Evolutionary conservation across 129 eudicot genomes (phyloP).

Genomic region (Smallanthus sonchifolius): DNA sequence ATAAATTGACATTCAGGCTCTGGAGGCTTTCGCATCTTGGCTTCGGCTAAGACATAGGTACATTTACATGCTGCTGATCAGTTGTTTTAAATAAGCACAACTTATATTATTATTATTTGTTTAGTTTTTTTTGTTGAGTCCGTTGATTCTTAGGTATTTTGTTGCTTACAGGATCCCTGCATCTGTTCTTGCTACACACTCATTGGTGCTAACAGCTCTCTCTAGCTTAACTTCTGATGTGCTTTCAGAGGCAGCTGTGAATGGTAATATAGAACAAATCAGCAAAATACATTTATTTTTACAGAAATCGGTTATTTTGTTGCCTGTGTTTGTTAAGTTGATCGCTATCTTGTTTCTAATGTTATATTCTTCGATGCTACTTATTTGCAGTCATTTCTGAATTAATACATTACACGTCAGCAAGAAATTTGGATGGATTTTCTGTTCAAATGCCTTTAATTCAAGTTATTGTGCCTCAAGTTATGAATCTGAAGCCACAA

Average conservation of each 20-base stretch:
- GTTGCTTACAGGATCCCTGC: conserved; percentile 78
- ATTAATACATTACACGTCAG: conserved; percentile 91
- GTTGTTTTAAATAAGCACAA: not conserved
- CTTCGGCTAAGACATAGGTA: conserved; percentile 96
- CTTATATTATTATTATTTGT: not conserved
- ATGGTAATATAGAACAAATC: conserved; percentile 45
- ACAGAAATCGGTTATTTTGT: not conserved
- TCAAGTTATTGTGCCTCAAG: conserved; percentile 89
- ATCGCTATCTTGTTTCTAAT: not conserved
- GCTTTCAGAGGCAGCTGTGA: conserved; percentile 90
- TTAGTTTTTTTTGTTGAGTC: not conserved
- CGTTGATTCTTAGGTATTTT: conserved; percentile 15
- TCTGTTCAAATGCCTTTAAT: conserved; percentile 85
- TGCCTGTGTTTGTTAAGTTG: conserved; percentile 8
- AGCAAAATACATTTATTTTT: not conserved
- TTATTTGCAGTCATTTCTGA: conserved; percentile 84
- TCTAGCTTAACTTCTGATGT: conserved; percentile 78
- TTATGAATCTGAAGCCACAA: conserved; percentile 87
- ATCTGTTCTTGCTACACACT: conserved; percentile 87
- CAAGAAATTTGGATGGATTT: conserved; percentile 58
- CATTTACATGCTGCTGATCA: not conserved
- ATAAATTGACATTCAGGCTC: conserved; percentile 54
- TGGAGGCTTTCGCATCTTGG: conserved; percentile 99
- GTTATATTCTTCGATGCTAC: conserved; percentile 8
- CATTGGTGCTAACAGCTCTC: conserved; percentile 89